These are phyloP conservation scores for Biancaea sappan DNA, from an alignment of 306 rosid genomes.

Conservation along the genomic window DNA sequence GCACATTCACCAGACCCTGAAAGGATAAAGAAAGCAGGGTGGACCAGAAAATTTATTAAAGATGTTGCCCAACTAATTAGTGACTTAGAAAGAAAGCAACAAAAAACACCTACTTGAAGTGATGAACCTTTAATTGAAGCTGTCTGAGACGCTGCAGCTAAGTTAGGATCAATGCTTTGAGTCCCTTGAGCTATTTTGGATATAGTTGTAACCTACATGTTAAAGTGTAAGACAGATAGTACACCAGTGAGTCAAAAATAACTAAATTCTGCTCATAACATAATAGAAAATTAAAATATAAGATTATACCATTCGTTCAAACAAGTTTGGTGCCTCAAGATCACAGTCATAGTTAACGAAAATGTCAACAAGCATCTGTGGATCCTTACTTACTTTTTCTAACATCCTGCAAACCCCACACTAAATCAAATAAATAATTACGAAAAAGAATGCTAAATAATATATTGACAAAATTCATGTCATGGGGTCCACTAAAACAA, in stretches of 20 bases:
- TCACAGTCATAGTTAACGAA: conserved; percentile 99
- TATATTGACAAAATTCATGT: conserved; percentile 8
- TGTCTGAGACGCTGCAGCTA: conserved; percentile 70
- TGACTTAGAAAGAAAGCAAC: conserved; percentile 29
- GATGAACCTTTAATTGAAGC: conserved; percentile 89
- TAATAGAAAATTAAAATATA: conserved; percentile 20
- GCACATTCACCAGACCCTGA: conserved; percentile 95
- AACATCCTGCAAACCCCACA: conserved; percentile 77
- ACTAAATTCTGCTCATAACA: conserved; percentile 27
- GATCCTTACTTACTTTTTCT: conserved; percentile 93
- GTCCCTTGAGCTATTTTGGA: conserved; percentile 91
- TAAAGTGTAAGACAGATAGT: conserved; percentile 36
- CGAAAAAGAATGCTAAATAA: conserved; percentile 35
- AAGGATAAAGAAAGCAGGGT: conserved; percentile 40
- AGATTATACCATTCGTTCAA: conserved; percentile 89
- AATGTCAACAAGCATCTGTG: conserved; percentile 98
- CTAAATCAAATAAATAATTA: conserved; percentile 33
- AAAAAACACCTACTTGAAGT: conserved; percentile 74
- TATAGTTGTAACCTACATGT: conserved; percentile 79
- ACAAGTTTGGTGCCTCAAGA: conserved; percentile 98
- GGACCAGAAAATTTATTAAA: conserved; percentile 33
- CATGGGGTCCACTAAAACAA: conserved; percentile 12
- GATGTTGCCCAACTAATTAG: conserved; percentile 21
- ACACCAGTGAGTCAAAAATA: background rate
- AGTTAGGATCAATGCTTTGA: conserved; percentile 81